phyloP scores from a whole-genome alignment of 2,329 filamentous ascomycete species.

The Penicillium sp. region DNA sequence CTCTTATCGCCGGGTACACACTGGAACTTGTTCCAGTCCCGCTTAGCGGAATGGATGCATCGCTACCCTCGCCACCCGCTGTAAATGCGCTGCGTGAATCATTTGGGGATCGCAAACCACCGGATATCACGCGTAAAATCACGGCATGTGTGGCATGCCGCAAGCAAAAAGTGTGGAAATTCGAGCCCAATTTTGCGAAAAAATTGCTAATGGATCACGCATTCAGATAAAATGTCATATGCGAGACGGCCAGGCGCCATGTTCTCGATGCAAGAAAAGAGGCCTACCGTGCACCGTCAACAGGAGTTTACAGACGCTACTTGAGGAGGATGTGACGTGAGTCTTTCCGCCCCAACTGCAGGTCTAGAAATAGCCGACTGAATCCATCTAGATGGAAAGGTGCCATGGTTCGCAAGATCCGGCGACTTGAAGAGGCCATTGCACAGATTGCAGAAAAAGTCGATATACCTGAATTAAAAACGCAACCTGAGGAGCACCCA shows the following conservation, averaged over 20 bases:
- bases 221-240: conserved; percentile 45
- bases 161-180: conserved; percentile 25
- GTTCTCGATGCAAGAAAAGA: conserved; percentile 42
- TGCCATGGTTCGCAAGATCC: conserved; percentile 37
- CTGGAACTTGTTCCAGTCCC: background rate
- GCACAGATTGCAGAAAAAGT: conserved; percentile 24
- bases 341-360: background rate
- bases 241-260: conserved; percentile 38
- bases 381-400: conserved; percentile 41
- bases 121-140: conserved; percentile 36
- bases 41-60: background rate
- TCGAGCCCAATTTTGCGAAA: background rate
- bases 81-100: conserved; percentile 28
- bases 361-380: background rate
- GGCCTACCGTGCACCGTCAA: conserved; percentile 44
- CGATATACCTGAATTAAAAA: conserved; percentile 16
- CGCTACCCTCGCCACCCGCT: conserved; percentile 2
- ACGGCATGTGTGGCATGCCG: conserved; percentile 33
- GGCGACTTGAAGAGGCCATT: conserved; percentile 34
- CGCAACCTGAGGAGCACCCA: background rate
- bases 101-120: conserved; percentile 37
- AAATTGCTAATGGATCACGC: background rate
- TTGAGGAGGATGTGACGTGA: conserved; percentile 37
- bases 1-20: background rate
- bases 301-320: conserved; percentile 43